Evolutionary conservation across 164 flowering plant genomes (phyloP).

Genomic region (Malania oleifera): DNA sequence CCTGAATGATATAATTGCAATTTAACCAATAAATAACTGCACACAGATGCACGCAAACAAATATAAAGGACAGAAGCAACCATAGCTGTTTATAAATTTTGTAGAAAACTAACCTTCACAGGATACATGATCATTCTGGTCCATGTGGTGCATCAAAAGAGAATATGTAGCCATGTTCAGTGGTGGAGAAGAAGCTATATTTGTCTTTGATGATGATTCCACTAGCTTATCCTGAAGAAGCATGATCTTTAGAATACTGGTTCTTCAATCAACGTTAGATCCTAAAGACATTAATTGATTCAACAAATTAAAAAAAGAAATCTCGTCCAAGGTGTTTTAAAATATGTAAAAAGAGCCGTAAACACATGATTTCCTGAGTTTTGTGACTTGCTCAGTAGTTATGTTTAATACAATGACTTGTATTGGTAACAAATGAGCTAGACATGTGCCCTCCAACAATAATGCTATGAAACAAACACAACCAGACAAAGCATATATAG

Average conservation of each 20-base stretch:
- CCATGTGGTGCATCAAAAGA: slow-evolving; percentile 34
- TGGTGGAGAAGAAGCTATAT: slow-evolving; percentile 30
- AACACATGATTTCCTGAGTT: background rate
- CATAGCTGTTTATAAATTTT: background rate
- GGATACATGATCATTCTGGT: slow-evolving; percentile 27
- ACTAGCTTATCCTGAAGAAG: slow-evolving; percentile 68
- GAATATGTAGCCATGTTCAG: slow-evolving; percentile 40
- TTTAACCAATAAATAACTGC: no score
- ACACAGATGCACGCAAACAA: no score
- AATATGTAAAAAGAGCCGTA: background rate
- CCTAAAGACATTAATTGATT: slow-evolving; percentile 20
- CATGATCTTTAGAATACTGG: slow-evolving; percentile 31
- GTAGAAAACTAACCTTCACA: slow-evolving; percentile 54
- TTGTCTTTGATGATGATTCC: slow-evolving; percentile 56
- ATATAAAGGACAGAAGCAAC: background rate
- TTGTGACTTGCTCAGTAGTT: no score
- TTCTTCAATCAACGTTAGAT: slow-evolving; percentile 27
- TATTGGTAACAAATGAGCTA: background rate
- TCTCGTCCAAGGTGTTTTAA: background rate
- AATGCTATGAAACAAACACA: background rate
- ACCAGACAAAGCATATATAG: background rate
- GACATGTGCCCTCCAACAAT: background rate
- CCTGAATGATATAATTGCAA: no score
- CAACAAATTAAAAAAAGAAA: slow-evolving; percentile 13
- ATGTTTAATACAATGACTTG: background rate